Conservation (phyloP, 2,329 filamentous ascomycete species). For the Fusarium chlamydosporum region DNA sequence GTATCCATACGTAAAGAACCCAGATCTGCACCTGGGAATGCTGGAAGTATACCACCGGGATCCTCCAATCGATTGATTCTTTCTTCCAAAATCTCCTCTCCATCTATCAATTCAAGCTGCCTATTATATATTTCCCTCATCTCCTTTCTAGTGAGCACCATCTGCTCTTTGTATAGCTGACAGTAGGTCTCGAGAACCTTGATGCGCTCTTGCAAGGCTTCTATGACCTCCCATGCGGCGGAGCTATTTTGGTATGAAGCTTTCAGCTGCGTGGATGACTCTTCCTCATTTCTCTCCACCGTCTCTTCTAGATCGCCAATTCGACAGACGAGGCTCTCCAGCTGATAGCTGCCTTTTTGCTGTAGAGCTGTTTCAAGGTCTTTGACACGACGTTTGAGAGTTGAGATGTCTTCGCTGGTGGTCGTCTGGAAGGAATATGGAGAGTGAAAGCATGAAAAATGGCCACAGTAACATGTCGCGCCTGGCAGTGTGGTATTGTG, state of each 20-base stretch:
- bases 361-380: background rate
- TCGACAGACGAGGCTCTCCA: constrained; percentile 2
- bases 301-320: constrained; percentile 20
- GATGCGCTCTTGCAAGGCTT: constrained; percentile 10
- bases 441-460: constrained; percentile 34
- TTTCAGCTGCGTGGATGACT: background rate
- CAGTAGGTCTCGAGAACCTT: constrained; percentile 22
- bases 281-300: constrained; percentile 21
- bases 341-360: constrained; percentile 19
- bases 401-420: constrained; percentile 10
- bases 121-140: constrained; percentile 22
- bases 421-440: constrained; percentile 2
- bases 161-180: constrained; percentile 9
- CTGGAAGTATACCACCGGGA: background rate
- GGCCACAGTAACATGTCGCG: constrained; percentile 25
- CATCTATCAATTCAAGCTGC: constrained; percentile 30
- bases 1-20: constrained; percentile 15
- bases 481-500: constrained; percentile 22
- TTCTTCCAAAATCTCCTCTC: constrained; percentile 28
- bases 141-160: constrained; percentile 3
- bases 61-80: constrained; percentile 18
- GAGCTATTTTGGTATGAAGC: constrained; percentile 32
- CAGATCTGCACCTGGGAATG: background rate
- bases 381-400: constrained; percentile 8
- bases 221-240: constrained; percentile 25